Evolutionary conservation across 2,329 filamentous ascomycete species (phyloP).

Genomic region (Claviceps citrina): DNA sequence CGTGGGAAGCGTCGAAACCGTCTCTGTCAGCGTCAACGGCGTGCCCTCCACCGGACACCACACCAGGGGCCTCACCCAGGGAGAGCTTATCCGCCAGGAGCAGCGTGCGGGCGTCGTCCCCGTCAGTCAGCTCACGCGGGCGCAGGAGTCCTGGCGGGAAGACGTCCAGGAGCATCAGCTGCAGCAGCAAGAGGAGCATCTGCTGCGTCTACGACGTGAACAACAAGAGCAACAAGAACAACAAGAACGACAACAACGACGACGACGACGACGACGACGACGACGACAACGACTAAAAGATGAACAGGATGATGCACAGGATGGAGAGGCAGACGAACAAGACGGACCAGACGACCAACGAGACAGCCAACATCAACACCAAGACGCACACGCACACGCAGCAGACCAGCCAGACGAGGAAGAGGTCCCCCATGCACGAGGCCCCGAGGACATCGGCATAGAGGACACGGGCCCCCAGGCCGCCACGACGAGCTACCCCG

Average conservation of each 20-base stretch:
- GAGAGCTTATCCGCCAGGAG: conserved; percentile 72
- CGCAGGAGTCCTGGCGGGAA: conserved; percentile 16
- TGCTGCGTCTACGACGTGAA: no score
- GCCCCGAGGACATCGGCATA: conserved; percentile 71
- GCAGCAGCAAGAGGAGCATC: no score
- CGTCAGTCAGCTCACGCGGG: conserved; percentile 40
- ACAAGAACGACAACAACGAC: neutral
- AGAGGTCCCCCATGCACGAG: conserved; percentile 65
- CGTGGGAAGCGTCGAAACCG: conserved; percentile 64
- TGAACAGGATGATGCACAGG: neutral
- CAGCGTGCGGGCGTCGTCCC: conserved; percentile 70
- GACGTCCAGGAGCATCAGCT: neutral
- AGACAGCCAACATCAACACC: conserved; percentile 35
- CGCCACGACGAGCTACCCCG: conserved; percentile 24
- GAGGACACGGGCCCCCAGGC: conserved; percentile 70
- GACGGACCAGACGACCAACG: no score
- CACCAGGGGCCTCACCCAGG: conserved; percentile 55
- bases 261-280: neutral
- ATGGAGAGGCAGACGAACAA: no score
- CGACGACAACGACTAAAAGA: neutral
- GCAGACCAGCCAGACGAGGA: conserved; percentile 33
- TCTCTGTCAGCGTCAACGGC: conserved; percentile 60
- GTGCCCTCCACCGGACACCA: conserved; percentile 37
- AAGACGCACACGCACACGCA: conserved; percentile 29
- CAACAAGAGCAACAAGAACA: neutral